phyloP scores from a whole-genome alignment of 2,329 filamentous ascomycete species.

The Botrytis cinerea region DNA sequence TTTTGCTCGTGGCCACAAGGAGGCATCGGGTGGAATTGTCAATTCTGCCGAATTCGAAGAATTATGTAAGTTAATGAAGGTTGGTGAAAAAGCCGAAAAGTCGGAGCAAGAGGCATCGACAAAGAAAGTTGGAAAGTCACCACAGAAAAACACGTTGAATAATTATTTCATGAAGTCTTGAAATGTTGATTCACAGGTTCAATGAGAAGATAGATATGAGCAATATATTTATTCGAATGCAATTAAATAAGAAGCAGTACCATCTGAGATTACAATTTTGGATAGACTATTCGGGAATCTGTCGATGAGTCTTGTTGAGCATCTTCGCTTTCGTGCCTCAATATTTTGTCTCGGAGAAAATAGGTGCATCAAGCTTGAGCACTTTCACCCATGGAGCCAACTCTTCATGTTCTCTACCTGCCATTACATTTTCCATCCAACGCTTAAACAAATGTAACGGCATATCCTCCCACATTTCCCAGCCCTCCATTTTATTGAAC shows the following conservation, averaged over 20 bases:
- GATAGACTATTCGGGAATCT: background rate
- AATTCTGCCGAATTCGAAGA: constrained; percentile 63
- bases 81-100: constrained; percentile 54
- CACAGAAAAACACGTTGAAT: constrained; percentile 55
- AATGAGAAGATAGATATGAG: background rate
- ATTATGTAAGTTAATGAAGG: constrained; percentile 57
- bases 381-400: background rate
- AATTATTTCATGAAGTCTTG: constrained; percentile 54
- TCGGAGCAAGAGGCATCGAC: constrained; percentile 42
- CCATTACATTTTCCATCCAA: constrained; percentile 18
- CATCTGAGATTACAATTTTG: background rate
- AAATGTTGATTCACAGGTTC: background rate
- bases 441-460: background rate
- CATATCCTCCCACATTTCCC: background rate
- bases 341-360: background rate
- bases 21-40: constrained; percentile 67
- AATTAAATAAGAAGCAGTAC: background rate
- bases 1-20: constrained; percentile 67
- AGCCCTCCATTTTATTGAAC: background rate
- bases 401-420: background rate
- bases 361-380: background rate
- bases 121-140: constrained; percentile 43
- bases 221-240: background rate
- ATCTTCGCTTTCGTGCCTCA: background rate
- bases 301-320: background rate